Conservation (phyloP, 768 basidiomycete genomes). For the Mycena chlorophos region DNA sequence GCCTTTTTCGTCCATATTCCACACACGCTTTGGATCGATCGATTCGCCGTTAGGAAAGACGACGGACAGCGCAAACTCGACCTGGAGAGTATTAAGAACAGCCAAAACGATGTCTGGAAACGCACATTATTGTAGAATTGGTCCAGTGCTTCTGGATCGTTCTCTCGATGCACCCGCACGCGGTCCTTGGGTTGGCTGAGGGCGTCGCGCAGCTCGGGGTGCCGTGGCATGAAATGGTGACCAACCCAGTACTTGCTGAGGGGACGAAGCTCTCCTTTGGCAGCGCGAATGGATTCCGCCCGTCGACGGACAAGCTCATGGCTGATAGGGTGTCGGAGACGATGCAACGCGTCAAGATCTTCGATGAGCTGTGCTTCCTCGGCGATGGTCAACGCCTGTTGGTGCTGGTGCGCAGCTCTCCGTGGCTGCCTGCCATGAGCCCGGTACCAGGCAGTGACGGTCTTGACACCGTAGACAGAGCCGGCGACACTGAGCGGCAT, state of each 20-base stretch:
- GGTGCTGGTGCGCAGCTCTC: background rate
- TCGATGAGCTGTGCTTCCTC: constrained; percentile 1
- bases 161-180: background rate
- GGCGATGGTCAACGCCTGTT: background rate
- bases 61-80: background rate
- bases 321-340: background rate
- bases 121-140: background rate
- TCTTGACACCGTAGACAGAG: background rate
- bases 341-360: constrained; percentile 1
- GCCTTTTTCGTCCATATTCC: background rate
- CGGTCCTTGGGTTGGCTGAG: background rate
- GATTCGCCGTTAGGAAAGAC: background rate
- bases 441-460: background rate
- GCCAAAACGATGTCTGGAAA: background rate
- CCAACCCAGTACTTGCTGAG: background rate
- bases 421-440: background rate
- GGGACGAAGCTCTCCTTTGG: background rate
- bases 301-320: background rate
- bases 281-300: background rate
- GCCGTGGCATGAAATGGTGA: background rate
- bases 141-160: background rate
- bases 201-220: background rate
- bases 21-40: background rate
- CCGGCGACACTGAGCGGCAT: background rate
- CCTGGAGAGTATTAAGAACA: background rate